A percentile compares a stretch with the other conserved stretches of the same genome.
Conservation (phyloP, 345 rosid species). For the Hevea brasiliensis region DNA sequence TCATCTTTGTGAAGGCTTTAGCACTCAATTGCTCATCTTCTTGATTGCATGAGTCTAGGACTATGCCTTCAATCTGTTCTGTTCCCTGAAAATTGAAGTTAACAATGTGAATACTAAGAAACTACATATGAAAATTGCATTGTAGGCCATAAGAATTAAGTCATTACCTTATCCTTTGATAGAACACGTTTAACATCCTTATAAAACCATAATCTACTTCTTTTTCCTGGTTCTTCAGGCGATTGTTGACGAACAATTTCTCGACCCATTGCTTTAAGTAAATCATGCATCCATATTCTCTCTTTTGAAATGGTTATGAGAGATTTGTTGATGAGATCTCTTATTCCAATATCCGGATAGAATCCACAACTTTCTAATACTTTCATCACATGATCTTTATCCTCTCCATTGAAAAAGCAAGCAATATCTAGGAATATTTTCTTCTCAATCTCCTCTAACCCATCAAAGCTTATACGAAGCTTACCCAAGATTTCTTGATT, state of each 20-base stretch:
- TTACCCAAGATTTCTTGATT: slow-evolving; percentile 7
- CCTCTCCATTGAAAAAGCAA: neutral
- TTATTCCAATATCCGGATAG: slow-evolving; percentile 1
- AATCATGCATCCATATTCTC: slow-evolving; percentile 38
- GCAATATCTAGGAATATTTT: slow-evolving; percentile 16
- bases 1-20: slow-evolving; percentile 8
- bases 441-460: slow-evolving; percentile 10
- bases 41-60: slow-evolving; percentile 1
- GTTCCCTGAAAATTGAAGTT: slow-evolving; percentile 10
- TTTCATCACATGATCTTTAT: neutral
- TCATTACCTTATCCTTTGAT: slow-evolving; percentile 10
- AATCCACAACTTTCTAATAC: slow-evolving; percentile 6
- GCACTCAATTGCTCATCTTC: neutral
- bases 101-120: neutral
- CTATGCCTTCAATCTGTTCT: slow-evolving; percentile 18
- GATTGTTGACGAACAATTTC: slow-evolving; percentile 21
- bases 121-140: neutral
- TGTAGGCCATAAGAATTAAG: neutral
- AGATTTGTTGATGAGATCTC: slow-evolving; percentile 5
- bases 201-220: slow-evolving; percentile 14
- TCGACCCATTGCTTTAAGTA: slow-evolving; percentile 39
- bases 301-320: slow-evolving; percentile 23
- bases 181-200: slow-evolving; percentile 12
- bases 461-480: slow-evolving; percentile 15
- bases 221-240: slow-evolving; percentile 16